Evolutionary conservation across 495 filamentous ascomycete genomes (phyloP).

Genomic region (Podospora pseudopauciseta): DNA sequence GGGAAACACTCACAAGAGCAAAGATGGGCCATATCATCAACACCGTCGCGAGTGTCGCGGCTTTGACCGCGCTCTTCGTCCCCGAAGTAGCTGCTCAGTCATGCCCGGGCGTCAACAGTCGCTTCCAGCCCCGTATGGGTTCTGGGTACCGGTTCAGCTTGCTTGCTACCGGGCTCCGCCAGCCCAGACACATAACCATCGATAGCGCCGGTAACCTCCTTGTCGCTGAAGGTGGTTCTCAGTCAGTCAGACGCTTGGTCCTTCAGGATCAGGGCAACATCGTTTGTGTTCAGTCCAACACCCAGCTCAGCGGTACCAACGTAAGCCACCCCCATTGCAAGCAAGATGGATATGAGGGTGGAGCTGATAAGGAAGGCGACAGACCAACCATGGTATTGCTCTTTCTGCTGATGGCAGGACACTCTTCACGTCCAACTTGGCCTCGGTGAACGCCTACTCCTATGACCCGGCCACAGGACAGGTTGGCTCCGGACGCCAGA

Average conservation of each 20-base stretch:
- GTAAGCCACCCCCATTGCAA: conserved; percentile 33
- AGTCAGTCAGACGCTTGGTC: conserved; percentile 47
- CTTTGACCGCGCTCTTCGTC: conserved; percentile 9
- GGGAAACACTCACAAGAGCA: neutral
- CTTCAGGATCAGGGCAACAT: conserved; percentile 47
- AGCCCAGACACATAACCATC: conserved; percentile 54
- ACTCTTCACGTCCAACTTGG: conserved; percentile 55
- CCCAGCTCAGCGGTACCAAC: conserved; percentile 34
- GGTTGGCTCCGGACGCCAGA: conserved; percentile 39
- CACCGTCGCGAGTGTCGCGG: conserved; percentile 4
- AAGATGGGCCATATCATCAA: conserved; percentile 14
- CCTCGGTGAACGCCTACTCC: conserved; percentile 53
- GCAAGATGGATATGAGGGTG: neutral
- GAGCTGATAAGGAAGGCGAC: neutral
- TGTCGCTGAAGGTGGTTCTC: conserved; percentile 49
- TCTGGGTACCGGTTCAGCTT: conserved; percentile 52
- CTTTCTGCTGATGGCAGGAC: conserved; percentile 58
- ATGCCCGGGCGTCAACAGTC: conserved; percentile 16
- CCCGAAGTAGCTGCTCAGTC: conserved; percentile 17
- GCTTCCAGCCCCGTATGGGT: conserved; percentile 40
- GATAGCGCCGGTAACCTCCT: conserved; percentile 55
- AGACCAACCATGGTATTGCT: conserved; percentile 63
- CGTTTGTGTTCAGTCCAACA: conserved; percentile 41
- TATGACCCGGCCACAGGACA: conserved; percentile 50
- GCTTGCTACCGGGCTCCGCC: conserved; percentile 47